Evolutionary conservation across 2,329 filamentous ascomycete species (phyloP), one percentile per base, ranked within the genome.

Genomic region (Emergomyces pasteurianus): DNA sequence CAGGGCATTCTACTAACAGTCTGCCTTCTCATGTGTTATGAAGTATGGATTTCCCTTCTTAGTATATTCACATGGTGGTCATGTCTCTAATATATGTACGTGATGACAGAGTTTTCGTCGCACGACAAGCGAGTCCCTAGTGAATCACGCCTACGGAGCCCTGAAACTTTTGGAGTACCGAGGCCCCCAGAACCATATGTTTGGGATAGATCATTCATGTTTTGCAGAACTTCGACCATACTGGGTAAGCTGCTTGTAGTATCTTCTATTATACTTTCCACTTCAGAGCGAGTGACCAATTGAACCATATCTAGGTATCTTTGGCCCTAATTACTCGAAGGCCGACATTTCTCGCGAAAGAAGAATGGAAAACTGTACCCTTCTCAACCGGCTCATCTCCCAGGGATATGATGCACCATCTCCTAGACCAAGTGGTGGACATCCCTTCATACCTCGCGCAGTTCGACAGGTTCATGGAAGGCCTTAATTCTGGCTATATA

Each of bases 321-420:
- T 14, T 61, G 14, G 67, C 71, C 31, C 60, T 75, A 40, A 65
- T 70, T 36, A 62, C 58, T 40, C 71, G 73, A 28, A 62, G 64
- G n/a, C 69, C 72, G 1, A 71, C 71, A 8, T 75, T 75, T 58
- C 67, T 75, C 12, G 69, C 72, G 4, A 64, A 61, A 12, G 68
- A 73, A 49, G 72, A 73, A 42, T 75, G 74, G 74, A 75, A 74
- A 57, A 73, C 68, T 8, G 64, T 75, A 18, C 74, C 74, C 0
- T 75, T 73, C 73, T 72, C 72, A 34, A 68, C 69, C 31, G 69
- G 68, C 2, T 73, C 73, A 7, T 73, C 68, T 14, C 64, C 62
- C 3, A 75, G 74, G 61, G 72, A 75, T 53, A 70, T 74, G 23
- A 58, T 75, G 14, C 72, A 75, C 55, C 67, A 74, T 61, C 63